These are phyloP conservation scores for Colletotrichum sp. DNA, from an alignment of 2,329 filamentous ascomycete species.

Conservation along the genomic window DNA sequence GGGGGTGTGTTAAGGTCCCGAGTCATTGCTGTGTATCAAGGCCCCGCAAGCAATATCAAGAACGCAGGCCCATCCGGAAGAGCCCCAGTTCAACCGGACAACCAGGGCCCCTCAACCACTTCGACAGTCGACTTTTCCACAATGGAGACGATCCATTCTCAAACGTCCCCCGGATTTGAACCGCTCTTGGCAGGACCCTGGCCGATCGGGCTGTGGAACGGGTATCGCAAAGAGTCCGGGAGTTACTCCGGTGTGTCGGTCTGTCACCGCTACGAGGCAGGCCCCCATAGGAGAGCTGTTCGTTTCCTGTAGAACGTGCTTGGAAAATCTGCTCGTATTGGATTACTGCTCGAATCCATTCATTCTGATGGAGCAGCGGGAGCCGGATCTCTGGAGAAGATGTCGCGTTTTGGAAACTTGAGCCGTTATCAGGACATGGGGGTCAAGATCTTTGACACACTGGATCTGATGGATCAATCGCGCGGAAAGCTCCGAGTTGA, in stretches of 20 bases:
- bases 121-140: background rate
- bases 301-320: background rate
- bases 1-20: background rate
- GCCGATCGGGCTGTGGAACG: background rate
- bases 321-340: background rate
- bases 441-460: background rate
- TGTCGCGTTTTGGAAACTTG: background rate
- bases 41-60: background rate
- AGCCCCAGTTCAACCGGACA: background rate
- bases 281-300: background rate
- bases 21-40: background rate
- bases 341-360: background rate
- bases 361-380: background rate
- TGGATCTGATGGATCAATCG: background rate
- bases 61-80: background rate
- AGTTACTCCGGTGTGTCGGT: background rate
- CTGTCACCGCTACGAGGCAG: background rate
- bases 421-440: background rate
- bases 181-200: background rate
- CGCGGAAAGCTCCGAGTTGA: background rate
- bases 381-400: background rate
- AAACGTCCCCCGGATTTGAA: constrained; percentile 2
- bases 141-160: background rate
- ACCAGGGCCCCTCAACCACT: background rate
- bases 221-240: background rate